phyloP scores from a whole-genome alignment of 2,329 filamentous ascomycete species.

The Ophiostoma sp. region DNA sequence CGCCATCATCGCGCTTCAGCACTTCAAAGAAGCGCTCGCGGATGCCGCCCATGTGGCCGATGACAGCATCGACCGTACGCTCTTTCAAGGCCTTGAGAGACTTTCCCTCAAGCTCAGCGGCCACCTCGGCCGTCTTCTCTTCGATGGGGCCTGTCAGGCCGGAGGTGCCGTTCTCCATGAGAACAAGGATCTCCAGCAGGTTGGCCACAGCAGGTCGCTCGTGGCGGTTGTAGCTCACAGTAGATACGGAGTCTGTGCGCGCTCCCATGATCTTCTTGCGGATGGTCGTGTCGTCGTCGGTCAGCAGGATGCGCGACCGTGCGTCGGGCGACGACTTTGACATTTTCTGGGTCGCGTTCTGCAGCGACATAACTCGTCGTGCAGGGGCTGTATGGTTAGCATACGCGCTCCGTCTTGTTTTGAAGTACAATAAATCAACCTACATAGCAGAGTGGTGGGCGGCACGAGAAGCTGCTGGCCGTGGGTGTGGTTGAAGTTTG shows the following conservation, averaged over 20 bases:
- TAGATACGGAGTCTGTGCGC: conserved; percentile 64
- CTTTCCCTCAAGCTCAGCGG: conserved; percentile 33
- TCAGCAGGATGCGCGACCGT: conserved; percentile 76
- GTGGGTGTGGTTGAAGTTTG: conserved; percentile 77
- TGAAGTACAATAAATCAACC: background rate
- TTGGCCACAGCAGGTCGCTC: conserved; percentile 79
- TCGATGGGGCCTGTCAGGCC: background rate
- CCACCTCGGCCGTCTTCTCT: conserved; percentile 10
- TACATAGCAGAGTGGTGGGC: conserved; percentile 62
- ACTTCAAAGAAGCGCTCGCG: conserved; percentile 52
- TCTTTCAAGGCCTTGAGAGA: conserved; percentile 59
- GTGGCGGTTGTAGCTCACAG: conserved; percentile 65
- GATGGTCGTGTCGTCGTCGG: conserved; percentile 61
- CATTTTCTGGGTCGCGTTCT: conserved; percentile 77
- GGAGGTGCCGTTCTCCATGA: conserved; percentile 45
- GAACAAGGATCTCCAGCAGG: conserved; percentile 71
- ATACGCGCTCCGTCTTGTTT: background rate
- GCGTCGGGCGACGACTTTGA: conserved; percentile 75
- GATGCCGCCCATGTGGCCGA: conserved; percentile 48
- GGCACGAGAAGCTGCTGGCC: conserved; percentile 57
- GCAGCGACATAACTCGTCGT: conserved; percentile 85
- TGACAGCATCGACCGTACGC: conserved; percentile 54
- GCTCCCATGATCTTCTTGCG: conserved; percentile 64
- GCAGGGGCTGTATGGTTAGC: conserved; percentile 55
- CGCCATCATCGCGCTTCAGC: conserved; percentile 34